Percentiles rank a stretch among this genome's conserved stretches.
Evolutionary conservation across 2,329 filamentous ascomycete species (phyloP).

Genomic region (Penicillium sp.): DNA sequence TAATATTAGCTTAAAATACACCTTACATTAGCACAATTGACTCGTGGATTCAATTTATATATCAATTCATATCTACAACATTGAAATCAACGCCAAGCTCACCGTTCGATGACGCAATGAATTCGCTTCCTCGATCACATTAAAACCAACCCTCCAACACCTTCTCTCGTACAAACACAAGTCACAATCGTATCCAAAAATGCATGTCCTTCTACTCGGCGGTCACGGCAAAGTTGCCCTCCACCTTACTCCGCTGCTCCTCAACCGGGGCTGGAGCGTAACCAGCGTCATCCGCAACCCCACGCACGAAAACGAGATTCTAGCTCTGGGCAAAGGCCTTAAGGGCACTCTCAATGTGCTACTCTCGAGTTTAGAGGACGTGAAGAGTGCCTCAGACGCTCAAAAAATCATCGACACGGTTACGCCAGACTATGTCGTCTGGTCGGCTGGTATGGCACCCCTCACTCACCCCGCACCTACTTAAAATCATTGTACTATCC

Average conservation of each 20-base stretch:
- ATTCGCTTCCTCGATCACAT: neutral
- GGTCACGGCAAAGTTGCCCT: constrained; percentile 79
- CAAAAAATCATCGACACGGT: constrained; percentile 54
- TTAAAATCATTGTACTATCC: neutral
- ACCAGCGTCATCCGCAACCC: constrained; percentile 73
- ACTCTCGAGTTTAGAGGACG: constrained; percentile 67
- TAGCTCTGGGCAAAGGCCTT: constrained; percentile 56
- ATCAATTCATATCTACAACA: neutral
- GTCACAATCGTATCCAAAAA: constrained; percentile 3
- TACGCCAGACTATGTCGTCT: constrained; percentile 46
- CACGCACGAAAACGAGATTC: constrained; percentile 64
- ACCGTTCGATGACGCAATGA: neutral
- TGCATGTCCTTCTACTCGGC: constrained; percentile 68
- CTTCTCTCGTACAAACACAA: neutral
- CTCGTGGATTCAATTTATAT: neutral
- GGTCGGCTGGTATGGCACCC: constrained; percentile 42
- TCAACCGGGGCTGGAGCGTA: constrained; percentile 71
- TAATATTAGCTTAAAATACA: neutral
- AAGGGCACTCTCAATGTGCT: constrained; percentile 66
- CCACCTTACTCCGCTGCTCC: constrained; percentile 70
- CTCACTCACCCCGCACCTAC: constrained; percentile 5
- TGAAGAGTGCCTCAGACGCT: constrained; percentile 62
- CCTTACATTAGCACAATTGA: neutral
- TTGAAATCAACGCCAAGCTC: neutral
- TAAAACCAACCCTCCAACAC: neutral